Evolutionary conservation across 2,329 filamentous ascomycete species (phyloP).

Genomic region (Sporothrix protearum): DNA sequence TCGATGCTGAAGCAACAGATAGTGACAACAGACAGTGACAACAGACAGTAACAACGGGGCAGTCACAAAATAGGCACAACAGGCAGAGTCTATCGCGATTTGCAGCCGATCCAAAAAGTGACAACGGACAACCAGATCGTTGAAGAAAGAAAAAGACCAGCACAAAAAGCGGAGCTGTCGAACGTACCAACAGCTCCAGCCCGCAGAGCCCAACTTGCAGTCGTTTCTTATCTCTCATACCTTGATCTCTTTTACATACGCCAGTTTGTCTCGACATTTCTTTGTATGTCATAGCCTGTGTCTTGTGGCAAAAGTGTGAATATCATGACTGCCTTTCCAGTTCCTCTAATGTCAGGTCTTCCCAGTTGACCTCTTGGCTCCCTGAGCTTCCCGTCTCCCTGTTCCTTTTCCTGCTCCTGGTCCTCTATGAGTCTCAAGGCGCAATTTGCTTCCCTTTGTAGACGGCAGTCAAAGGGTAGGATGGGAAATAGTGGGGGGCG

Average conservation of each 20-base stretch:
- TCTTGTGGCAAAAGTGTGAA: neutral
- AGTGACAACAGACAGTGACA: neutral
- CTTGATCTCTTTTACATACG: neutral
- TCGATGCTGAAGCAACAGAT: neutral
- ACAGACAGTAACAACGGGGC: neutral
- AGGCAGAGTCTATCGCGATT: constrained; percentile 6
- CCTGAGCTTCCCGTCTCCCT: neutral
- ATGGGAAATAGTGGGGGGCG: neutral
- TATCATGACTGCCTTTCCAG: neutral
- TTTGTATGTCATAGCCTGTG: neutral
- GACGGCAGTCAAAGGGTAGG: neutral
- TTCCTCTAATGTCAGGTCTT: neutral
- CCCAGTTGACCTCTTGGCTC: neutral
- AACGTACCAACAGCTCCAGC: neutral
- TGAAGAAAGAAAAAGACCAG: neutral
- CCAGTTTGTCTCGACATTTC: neutral
- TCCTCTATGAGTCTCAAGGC: neutral
- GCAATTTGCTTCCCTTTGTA: constrained; percentile 13
- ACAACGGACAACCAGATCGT: neutral
- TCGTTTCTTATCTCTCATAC: neutral
- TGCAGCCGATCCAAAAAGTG: constrained; percentile 5
- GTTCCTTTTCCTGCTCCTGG: neutral
- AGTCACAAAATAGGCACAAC: neutral
- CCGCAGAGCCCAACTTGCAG: neutral
- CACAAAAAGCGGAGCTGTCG: neutral